These are phyloP conservation scores for Penicillium rolfsii DNA, from an alignment of 2,329 filamentous ascomycete genomes.

Conservation along the genomic window DNA sequence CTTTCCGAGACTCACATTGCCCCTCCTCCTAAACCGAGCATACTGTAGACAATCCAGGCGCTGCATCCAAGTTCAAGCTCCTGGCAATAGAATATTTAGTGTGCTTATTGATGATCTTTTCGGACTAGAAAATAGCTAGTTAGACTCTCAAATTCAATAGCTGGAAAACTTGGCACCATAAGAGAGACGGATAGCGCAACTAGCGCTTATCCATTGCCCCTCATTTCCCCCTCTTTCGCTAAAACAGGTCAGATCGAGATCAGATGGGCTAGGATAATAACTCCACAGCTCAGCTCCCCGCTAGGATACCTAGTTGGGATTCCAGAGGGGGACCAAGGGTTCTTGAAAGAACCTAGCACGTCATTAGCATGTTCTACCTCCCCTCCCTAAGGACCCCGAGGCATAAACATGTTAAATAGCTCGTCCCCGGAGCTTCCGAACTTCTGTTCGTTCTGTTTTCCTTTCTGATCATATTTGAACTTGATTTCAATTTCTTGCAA, in stretches of 20 bases:
- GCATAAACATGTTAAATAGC: slow-evolving; percentile 10
- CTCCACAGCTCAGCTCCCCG: not conserved
- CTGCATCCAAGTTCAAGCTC: not conserved
- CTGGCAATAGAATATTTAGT: not conserved
- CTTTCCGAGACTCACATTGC: not conserved
- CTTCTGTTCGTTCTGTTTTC: not conserved
- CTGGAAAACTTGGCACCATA: not conserved
- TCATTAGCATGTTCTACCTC: not conserved
- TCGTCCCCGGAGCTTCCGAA: not conserved
- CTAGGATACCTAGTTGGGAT: not conserved
- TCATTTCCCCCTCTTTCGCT: slow-evolving; percentile 4
- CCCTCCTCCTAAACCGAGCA: not conserved
- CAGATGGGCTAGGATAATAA: slow-evolving; percentile 2
- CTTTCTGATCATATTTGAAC: not conserved
- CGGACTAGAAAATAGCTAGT: not conserved
- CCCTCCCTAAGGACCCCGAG: not conserved
- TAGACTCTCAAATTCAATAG: not conserved
- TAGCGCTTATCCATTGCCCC: slow-evolving; percentile 4
- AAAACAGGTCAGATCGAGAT: slow-evolving; percentile 11
- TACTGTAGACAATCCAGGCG: no score
- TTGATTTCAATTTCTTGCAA: not conserved
- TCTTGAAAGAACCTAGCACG: not conserved
- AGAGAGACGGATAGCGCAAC: not conserved
- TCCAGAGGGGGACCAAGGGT: not conserved
- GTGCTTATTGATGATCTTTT: slow-evolving; percentile 1